phyloP scores from a whole-genome alignment of 805 yeast genomes.

The Wickerhamomyces rabaulensis region DNA sequence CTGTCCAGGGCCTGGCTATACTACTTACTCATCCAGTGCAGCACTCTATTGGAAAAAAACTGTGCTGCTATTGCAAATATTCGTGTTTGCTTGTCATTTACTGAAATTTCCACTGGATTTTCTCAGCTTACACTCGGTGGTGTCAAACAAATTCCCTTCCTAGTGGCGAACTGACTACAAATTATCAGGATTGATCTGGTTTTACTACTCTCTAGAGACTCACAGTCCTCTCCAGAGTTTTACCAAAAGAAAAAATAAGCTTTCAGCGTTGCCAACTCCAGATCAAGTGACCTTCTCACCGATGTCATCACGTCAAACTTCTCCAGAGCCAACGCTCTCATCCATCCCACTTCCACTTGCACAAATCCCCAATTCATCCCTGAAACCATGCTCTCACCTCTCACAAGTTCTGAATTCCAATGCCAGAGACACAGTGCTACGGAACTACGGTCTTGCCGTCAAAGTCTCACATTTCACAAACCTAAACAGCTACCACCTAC shows the following conservation, averaged over 20 bases:
- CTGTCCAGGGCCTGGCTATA: background rate
- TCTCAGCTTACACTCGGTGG: background rate
- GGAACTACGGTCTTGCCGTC: conserved; percentile 23
- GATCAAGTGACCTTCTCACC: background rate
- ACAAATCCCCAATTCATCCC: conserved; percentile 3
- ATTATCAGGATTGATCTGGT: no score
- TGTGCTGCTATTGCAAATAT: no score
- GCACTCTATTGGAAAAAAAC: background rate
- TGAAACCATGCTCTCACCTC: conserved; percentile 22
- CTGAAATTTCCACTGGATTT: background rate
- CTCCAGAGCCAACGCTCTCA: background rate
- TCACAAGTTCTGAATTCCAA: conserved; percentile 22
- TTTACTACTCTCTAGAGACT: no score
- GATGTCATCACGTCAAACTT: background rate
- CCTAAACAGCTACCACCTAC: conserved; percentile 3
- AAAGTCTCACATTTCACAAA: conserved; percentile 16
- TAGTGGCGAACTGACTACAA: no score
- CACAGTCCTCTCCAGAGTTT: no score
- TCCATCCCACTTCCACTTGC: background rate
- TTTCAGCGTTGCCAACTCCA: no score
- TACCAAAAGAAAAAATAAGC: no score
- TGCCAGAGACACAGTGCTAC: conserved; percentile 22
- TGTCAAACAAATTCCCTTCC: background rate
- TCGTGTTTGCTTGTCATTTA: background rate
- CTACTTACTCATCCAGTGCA: background rate